phyloP scores from a whole-genome alignment of 371 early-diverging fungal species.

The Blakeslea trispora region DNA sequence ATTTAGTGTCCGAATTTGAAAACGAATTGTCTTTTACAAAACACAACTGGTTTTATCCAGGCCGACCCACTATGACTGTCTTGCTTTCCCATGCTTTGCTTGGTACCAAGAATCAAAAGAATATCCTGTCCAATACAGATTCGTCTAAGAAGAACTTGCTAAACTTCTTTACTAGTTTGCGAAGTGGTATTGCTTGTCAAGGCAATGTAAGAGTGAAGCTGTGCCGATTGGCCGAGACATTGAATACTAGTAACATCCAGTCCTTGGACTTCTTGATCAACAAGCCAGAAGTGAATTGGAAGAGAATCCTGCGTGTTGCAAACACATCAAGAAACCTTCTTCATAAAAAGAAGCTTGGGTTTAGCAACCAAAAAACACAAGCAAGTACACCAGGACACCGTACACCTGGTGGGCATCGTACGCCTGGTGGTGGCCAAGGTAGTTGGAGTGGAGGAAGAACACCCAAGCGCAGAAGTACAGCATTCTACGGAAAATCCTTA shows the following conservation, averaged over 20 bases:
- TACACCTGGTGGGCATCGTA: slow-evolving; percentile 35
- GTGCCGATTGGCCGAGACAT: slow-evolving; percentile 75
- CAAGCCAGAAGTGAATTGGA: slow-evolving; percentile 72
- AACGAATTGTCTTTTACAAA: slow-evolving; percentile 78
- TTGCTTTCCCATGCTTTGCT: slow-evolving; percentile 59
- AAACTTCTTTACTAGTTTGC: slow-evolving; percentile 80
- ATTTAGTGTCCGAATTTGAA: slow-evolving; percentile 75
- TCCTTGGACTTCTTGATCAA: slow-evolving; percentile 83
- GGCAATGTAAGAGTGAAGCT: slow-evolving; percentile 72
- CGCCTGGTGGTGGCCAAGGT: slow-evolving; percentile 15
- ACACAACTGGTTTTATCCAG: slow-evolving; percentile 77
- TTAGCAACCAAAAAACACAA: slow-evolving; percentile 54
- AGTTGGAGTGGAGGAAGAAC: slow-evolving; percentile 23
- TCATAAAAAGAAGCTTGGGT: slow-evolving; percentile 41
- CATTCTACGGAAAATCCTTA: slow-evolving; percentile 35
- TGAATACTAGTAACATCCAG: slow-evolving; percentile 77
- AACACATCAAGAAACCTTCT: slow-evolving; percentile 38
- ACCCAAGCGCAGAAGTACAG: slow-evolving; percentile 42
- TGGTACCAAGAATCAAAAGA: slow-evolving; percentile 8
- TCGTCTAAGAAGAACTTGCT: slow-evolving; percentile 65
- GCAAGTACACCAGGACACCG: slow-evolving; percentile 51
- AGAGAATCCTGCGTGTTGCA: slow-evolving; percentile 58
- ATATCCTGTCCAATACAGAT: slow-evolving; percentile 7
- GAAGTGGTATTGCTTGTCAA: slow-evolving; percentile 60
- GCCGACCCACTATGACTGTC: slow-evolving; percentile 82